Percentiles rank a stretch among this genome's conserved stretches.
phyloP scores from a whole-genome alignment of 371 early-diverging fungal species.

The Lichtheimia ramosa region DNA sequence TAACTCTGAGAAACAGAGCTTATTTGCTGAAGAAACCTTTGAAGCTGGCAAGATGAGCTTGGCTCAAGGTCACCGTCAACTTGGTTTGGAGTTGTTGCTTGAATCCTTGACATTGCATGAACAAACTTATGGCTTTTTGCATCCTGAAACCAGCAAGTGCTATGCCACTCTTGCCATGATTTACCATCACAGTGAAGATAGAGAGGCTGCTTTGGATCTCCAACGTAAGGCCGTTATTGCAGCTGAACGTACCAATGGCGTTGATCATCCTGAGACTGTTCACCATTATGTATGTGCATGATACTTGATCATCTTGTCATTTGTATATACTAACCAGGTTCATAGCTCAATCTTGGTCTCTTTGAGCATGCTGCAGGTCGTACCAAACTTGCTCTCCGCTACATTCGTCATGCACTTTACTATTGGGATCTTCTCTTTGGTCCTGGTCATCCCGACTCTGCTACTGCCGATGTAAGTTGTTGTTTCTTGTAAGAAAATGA shows the following conservation, averaged over 20 bases:
- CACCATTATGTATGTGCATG: conserved; percentile 76
- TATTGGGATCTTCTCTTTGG: conserved; percentile 83
- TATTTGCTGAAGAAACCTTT: conserved; percentile 86
- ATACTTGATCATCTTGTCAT: conserved; percentile 1
- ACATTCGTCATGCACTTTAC: conserved; percentile 79
- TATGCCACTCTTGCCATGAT: conserved; percentile 88
- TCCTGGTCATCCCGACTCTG: conserved; percentile 79
- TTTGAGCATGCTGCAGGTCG: conserved; percentile 85
- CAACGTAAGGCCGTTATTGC: conserved; percentile 88
- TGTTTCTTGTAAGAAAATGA: neutral
- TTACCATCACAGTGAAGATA: conserved; percentile 78
- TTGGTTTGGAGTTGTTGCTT: conserved; percentile 79
- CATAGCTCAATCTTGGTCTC: conserved; percentile 78
- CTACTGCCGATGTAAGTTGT: conserved; percentile 75
- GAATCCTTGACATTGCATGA: conserved; percentile 89
- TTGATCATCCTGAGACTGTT: conserved; percentile 87
- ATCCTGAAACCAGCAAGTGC: conserved; percentile 84
- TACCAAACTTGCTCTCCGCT: conserved; percentile 74
- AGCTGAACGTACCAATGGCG: conserved; percentile 81
- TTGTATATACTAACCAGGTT: neutral
- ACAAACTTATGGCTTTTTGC: conserved; percentile 89
- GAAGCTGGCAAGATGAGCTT: conserved; percentile 86
- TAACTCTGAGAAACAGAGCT: conserved; percentile 35
- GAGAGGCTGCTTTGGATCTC: conserved; percentile 72
- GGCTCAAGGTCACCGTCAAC: conserved; percentile 75